Evolutionary conservation across 805 yeast species (phyloP), one percentile per base, ranked within the genome.

Genomic region (Scheffersomyces amazonensis): DNA sequence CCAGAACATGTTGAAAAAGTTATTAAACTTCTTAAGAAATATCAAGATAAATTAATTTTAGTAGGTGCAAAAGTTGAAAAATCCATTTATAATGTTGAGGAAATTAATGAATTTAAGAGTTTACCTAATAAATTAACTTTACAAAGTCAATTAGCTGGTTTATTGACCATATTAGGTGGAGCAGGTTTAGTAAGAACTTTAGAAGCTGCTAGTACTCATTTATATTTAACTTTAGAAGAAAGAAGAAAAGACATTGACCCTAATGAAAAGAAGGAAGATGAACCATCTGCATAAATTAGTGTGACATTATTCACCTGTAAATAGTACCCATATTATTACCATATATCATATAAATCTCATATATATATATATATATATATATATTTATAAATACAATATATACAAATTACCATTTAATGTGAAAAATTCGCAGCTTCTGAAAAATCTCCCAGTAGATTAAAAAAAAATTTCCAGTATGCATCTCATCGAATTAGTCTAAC

Each of bases 11-110:
- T 90, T 9, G 76, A 76, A 20, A 68, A 71, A 37, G 77, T 87
- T 3, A 62, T 87, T 50, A 82, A 77, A 52, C 57, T 79, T 20
- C 56, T 89, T 34, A 81, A 79, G 48, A 58, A 71, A 30, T 76
- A 83, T 30, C 79, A 78, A 52, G 96, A 88, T 52, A 80, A 80
- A 56, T 66, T 93, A 48, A 78, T 90, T 41, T 64, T 93, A 31
- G 73, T 91, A 44, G 99, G 97, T 29, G 98, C 96, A 21, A 79
- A 80, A 51, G 71, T 91, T 23, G 95, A 88, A 45, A 71, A 73
- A 16, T 70, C 72, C 9, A 67, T 80, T 12, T 71, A 73, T 49
- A 77, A 79, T 49, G 47, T 76, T 19, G 64, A 63, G 1, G 71
- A 80, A 39, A 62, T 90, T 34, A 69, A 76, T 31, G 50, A 70